Base-by-base conservation (phyloP, 1,284 basidiomycete genomes). In the Tilletia walkeri region DNA sequence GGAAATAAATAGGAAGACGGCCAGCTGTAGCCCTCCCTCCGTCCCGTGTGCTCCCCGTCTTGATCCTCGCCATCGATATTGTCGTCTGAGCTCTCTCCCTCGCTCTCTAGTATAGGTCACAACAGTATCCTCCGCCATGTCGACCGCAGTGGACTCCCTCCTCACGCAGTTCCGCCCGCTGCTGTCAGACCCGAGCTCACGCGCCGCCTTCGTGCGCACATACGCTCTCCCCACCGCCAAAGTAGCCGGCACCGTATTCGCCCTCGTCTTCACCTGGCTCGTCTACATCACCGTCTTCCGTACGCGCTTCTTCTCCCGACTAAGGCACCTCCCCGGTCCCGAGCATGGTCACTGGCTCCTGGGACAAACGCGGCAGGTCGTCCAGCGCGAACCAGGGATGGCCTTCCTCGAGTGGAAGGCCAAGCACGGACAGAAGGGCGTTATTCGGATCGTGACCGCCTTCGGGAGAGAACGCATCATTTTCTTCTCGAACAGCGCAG, bases 281-380 rank as follows among this genome's bases (percentile, higher is more conserved):
- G 39, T 73, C 34, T 77, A 76, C 70, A 41, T 50, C 4, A 69
- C 70, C 7, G 72, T 71, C 14, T 61, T 76, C 56, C 74, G 74
- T 16, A 66, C 72, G 63, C 59, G 69, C 70, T 74, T 72, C 68
- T 39, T 77, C 30, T 75, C 74, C 3, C 73, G 71, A 12, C 69
- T 76, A 18, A 68, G 73, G 4, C 74, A 77, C 59, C 59, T 77
- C 7, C 75, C 75, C 14, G 76, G 76, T 2, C 76, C 76, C 30
- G 68, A 69, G 10, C 69, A 72, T 30, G 71, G 73, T 24, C 69
- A 69, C n/a, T 56, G 59, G 59, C 16, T 73, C 49, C 47, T 76
- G 12, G 74, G 74, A 54, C 74, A 74, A 69, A 70, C 74, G 67
- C 66, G 70, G 38, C 69, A 70, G 24, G 69, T 72, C 20, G 30